Conservation (phyloP, 1,139 yeast species). For the Meyerozyma carpophila region DNA sequence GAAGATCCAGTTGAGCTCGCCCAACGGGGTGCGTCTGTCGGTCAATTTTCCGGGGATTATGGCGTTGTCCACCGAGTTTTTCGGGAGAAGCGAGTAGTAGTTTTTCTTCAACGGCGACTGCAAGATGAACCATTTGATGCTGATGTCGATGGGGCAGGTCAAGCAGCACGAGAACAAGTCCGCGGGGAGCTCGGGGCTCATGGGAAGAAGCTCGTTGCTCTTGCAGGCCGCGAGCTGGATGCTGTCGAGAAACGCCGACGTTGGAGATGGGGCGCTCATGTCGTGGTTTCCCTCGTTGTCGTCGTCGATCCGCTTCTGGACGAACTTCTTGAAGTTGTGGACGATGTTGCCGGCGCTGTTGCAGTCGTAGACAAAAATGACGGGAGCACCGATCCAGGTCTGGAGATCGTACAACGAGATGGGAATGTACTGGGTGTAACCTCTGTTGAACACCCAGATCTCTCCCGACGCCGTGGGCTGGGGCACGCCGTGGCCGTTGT, state of each 20-base stretch:
- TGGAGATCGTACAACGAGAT: constrained; percentile 89
- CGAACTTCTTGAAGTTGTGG: constrained; percentile 82
- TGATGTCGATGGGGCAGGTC: constrained; percentile 93
- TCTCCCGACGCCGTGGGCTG: constrained; percentile 98
- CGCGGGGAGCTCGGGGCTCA: constrained; percentile 95
- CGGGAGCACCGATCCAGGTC: constrained; percentile 97
- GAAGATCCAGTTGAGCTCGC: constrained; percentile 95
- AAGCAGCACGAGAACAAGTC: constrained; percentile 93
- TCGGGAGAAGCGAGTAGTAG: constrained; percentile 49
- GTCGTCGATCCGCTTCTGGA: constrained; percentile 84
- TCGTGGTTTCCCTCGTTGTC: constrained; percentile 75
- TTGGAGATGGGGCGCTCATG: constrained; percentile 56
- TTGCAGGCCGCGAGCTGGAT: constrained; percentile 93
- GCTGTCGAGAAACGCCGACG: constrained; percentile 75
- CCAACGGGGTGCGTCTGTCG: constrained; percentile 91
- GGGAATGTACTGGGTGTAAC: constrained; percentile 96
- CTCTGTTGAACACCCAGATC: constrained; percentile 96
- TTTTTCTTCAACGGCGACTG: constrained; percentile 67
- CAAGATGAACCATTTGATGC: constrained; percentile 87
- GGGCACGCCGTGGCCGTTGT: constrained; percentile 98
- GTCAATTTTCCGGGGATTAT: constrained; percentile 85
- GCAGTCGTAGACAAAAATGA: constrained; percentile 91
- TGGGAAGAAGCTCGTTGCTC: constrained; percentile 79
- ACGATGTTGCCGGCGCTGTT: constrained; percentile 94
- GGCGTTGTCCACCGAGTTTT: constrained; percentile 54